Conservation (phyloP, 148 eudicot species). For the Polygonum maritimum region DNA sequence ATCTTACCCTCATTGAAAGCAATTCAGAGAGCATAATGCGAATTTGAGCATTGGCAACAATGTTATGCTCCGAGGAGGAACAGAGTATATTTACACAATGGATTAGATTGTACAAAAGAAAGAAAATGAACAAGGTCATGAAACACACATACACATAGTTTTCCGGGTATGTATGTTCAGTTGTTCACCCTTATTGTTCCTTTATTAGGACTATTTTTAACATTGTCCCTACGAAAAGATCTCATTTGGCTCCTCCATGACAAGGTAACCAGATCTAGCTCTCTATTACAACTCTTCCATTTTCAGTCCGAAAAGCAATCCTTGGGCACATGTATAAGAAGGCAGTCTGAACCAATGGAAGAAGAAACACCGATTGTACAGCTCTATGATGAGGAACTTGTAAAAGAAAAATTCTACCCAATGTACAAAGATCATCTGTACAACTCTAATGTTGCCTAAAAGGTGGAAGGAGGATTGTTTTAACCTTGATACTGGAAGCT, state of each 20-base stretch:
- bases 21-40: too few relatives aligned
- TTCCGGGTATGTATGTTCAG: not conserved
- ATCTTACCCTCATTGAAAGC: too few relatives aligned
- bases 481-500: not conserved
- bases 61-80: too few relatives aligned
- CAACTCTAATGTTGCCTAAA: not conserved
- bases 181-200: not conserved
- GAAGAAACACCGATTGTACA: not conserved
- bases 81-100: too few relatives aligned
- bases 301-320: not conserved
- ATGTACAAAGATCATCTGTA: not conserved
- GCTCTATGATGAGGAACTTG: not conserved
- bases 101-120: not conserved
- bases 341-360: not conserved
- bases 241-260: not conserved
- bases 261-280: not conserved
- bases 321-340: not conserved
- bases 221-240: not conserved
- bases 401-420: not conserved
- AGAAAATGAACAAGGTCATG: not conserved
- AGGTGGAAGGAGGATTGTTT: not conserved
- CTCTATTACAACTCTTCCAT: not conserved
- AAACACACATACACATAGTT: not conserved
- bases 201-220: not conserved
- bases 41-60: too few relatives aligned